Evolutionary conservation across 2,329 filamentous ascomycete species (phyloP).

Genomic region (Verticillium isaacii): DNA sequence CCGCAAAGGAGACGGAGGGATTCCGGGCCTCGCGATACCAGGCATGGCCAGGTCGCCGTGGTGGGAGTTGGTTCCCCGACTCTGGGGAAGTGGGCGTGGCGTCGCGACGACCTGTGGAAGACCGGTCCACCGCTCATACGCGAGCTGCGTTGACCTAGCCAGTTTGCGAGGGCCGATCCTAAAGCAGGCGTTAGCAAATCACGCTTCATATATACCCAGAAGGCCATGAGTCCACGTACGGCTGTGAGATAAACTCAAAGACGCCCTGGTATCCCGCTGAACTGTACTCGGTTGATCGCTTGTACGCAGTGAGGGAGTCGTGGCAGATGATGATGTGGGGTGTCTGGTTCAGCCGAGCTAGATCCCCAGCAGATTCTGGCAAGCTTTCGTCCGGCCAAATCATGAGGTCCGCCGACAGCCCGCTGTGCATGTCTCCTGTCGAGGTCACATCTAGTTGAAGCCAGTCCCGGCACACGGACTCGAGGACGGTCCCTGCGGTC

Average conservation of each 20-base stretch:
- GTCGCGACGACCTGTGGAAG: background rate
- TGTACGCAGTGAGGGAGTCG: conserved; percentile 21
- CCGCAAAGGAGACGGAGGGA: background rate
- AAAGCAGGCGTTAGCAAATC: conserved; percentile 7
- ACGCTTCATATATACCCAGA: conserved; percentile 13
- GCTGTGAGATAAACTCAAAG: conserved; percentile 16
- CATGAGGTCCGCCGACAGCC: conserved; percentile 17
- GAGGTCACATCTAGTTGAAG: conserved; percentile 22
- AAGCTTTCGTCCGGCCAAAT: conserved; percentile 13
- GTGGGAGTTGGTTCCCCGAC: no score
- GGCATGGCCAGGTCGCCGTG: no score
- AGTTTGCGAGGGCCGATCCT: conserved; percentile 7
- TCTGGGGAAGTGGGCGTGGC: background rate
- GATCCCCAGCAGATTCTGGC: background rate
- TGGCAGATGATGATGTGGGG: conserved; percentile 25
- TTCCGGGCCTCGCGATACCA: background rate
- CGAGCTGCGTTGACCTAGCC: background rate
- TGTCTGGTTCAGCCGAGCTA: background rate
- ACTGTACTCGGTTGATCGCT: conserved; percentile 11
- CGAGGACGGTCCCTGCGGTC: conserved; percentile 11
- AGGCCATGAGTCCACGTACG: conserved; percentile 6
- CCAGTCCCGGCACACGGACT: conserved; percentile 24
- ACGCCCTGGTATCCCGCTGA: conserved; percentile 1
- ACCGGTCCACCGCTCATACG: no score
- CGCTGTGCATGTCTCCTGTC: conserved; percentile 1